These are phyloP conservation scores for Alternaria rosae DNA, from an alignment of 2,329 filamentous ascomycete species.

Conservation along the genomic window DNA sequence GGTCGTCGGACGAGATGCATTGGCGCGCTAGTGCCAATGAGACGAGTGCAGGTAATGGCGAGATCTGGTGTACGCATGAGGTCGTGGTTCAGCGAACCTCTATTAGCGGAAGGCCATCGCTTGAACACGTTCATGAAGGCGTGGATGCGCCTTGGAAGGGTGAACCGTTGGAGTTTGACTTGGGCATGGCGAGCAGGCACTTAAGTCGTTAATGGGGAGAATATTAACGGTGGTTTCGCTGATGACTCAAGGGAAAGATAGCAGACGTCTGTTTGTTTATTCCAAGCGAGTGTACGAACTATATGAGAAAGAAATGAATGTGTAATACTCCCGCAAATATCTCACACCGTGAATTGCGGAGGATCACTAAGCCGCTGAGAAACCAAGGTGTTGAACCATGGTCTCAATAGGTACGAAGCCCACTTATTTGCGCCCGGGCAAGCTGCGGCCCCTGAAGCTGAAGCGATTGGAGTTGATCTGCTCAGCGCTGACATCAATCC, in stretches of 20 bases:
- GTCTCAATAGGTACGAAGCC: not conserved
- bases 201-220: not conserved
- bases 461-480: not conserved
- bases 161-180: conserved; percentile 3
- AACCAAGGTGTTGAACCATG: not conserved
- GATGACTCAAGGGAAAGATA: not conserved
- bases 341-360: not conserved
- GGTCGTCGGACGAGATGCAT: conserved; percentile 8
- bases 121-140: conserved; percentile 1
- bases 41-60: not conserved
- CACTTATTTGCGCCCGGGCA: not conserved
- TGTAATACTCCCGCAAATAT: not conserved
- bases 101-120: conserved; percentile 12
- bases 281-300: not conserved
- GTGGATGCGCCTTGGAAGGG: conserved; percentile 10
- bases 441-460: not conserved
- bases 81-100: conserved; percentile 16
- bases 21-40: not conserved
- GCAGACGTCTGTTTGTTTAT: not conserved
- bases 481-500: not conserved
- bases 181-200: not conserved
- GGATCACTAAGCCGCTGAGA: not conserved
- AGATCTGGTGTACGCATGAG: conserved; percentile 24
- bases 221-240: not conserved
- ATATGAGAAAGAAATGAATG: not conserved